A percentile compares a stretch with the other conserved stretches of the same genome.
Conservation (phyloP, 306 rosid species). For the Calophaca sinica region DNA sequence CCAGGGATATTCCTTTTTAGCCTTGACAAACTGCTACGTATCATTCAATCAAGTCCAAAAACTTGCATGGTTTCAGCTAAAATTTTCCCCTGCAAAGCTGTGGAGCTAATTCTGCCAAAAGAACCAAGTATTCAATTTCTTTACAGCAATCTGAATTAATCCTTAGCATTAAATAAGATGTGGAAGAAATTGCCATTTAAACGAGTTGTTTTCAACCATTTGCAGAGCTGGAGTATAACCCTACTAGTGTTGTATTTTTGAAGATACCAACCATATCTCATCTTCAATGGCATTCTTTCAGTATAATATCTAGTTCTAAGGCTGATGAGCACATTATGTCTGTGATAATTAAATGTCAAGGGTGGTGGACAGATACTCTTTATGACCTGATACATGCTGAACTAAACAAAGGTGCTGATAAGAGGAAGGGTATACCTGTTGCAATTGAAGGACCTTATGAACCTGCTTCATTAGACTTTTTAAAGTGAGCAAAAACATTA, state of each 20-base stretch:
- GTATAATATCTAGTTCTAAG: constrained; percentile 80
- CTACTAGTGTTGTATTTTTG: constrained; percentile 83
- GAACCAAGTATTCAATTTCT: constrained; percentile 66
- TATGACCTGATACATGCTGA: constrained; percentile 62
- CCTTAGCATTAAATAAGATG: constrained; percentile 7
- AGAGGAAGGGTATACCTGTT: constrained; percentile 62
- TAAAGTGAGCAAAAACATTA: constrained; percentile 56
- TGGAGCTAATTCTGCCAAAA: constrained; percentile 76
- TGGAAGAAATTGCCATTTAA: background rate
- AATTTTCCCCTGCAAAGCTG: constrained; percentile 70
- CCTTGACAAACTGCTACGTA: constrained; percentile 77
- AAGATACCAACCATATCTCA: constrained; percentile 83
- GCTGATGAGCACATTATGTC: constrained; percentile 63
- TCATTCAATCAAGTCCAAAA: constrained; percentile 78
- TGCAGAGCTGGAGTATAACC: constrained; percentile 76
- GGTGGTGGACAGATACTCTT: constrained; percentile 85
- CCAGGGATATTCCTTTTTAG: constrained; percentile 85
- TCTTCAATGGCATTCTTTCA: constrained; percentile 92
- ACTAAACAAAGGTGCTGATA: constrained; percentile 53
- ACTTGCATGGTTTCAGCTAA: constrained; percentile 72
- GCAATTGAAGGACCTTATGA: constrained; percentile 96
- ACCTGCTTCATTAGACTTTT: constrained; percentile 70
- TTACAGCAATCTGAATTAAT: constrained; percentile 36
- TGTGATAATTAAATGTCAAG: constrained; percentile 74
- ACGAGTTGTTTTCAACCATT: constrained; percentile 32